A percentile compares a stretch with the other conserved stretches of the same genome.
Evolutionary conservation across 2,329 filamentous ascomycete genomes (phyloP).

Genomic region (Phialophora expanda): DNA sequence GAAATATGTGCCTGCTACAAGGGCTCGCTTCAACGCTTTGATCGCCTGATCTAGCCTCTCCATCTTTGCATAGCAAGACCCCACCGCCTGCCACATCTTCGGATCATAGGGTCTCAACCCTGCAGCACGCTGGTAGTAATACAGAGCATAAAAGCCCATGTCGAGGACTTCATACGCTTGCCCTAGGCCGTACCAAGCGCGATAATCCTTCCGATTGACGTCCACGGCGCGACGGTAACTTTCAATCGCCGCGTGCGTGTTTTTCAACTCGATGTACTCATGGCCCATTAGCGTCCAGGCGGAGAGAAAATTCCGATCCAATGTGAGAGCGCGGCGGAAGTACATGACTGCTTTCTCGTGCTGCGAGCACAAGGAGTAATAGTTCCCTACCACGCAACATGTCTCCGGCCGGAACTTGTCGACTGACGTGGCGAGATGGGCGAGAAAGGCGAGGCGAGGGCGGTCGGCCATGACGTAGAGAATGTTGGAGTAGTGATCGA

Average conservation of each 20-base stretch:
- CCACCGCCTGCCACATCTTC: conserved; percentile 98
- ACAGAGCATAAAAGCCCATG: conserved; percentile 95
- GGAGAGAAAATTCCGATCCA: conserved; percentile 88
- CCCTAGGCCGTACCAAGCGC: conserved; percentile 95
- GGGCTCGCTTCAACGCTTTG: conserved; percentile 88
- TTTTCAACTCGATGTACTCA: conserved; percentile 98
- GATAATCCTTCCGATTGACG: conserved; percentile 93
- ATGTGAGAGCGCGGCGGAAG: conserved; percentile 86
- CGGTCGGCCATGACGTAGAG: conserved; percentile 88
- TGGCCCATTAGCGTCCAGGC: conserved; percentile 99
- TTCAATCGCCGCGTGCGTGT: conserved; percentile 96
- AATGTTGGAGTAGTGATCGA: conserved; percentile 97
- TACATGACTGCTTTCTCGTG: conserved; percentile 99
- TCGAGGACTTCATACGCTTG: conserved; percentile 98
- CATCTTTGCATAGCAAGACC: conserved; percentile 88
- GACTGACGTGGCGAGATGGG: conserved; percentile 85
- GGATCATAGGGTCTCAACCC: conserved; percentile 93
- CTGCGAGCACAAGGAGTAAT: conserved; percentile 90
- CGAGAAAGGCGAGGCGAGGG: conserved; percentile 89
- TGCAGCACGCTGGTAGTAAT: conserved; percentile 96
- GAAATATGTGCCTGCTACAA: conserved; percentile 86
- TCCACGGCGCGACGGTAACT: conserved; percentile 95
- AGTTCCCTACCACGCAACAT: conserved; percentile 95
- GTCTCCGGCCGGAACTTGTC: conserved; percentile 98
- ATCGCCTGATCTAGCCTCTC: conserved; percentile 86